Conservation (phyloP, 2,329 filamentous ascomycete genomes). For the Exophiala oligosperma region DNA sequence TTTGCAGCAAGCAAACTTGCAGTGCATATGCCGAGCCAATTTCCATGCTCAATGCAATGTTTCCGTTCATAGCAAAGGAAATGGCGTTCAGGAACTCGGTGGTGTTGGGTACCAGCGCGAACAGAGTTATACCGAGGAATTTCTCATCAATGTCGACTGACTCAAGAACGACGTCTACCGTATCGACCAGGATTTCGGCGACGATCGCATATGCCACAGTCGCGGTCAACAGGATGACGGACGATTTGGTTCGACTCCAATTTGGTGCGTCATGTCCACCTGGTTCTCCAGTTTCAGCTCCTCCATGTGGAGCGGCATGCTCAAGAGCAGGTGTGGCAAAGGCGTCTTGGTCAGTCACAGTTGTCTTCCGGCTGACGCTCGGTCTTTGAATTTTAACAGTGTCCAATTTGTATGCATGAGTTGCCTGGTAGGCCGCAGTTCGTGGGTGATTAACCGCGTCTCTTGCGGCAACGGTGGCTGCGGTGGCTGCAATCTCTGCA, state of each 20-base stretch:
- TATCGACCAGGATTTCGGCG: conserved; percentile 94
- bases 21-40: conserved; percentile 96
- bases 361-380: conserved; percentile 34
- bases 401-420: conserved; percentile 36
- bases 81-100: conserved; percentile 99
- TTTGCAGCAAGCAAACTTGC: conserved; percentile 92
- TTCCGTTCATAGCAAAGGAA: conserved; percentile 99
- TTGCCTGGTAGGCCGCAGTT: conserved; percentile 47
- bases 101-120: conserved; percentile 95
- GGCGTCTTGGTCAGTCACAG: conserved; percentile 36
- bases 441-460: conserved; percentile 63
- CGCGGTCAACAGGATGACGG: conserved; percentile 82
- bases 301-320: conserved; percentile 26
- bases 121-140: conserved; percentile 93
- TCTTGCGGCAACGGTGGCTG: conserved; percentile 80
- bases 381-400: conserved; percentile 32
- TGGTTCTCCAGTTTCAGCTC: conserved; percentile 36
- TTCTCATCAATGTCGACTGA: conserved; percentile 94
- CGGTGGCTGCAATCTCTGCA: conserved; percentile 89
- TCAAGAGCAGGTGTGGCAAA: conserved; percentile 52
- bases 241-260: conserved; percentile 90
- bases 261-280: conserved; percentile 98
- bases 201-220: conserved; percentile 95
- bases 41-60: conserved; percentile 98
- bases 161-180: conserved; percentile 91